These are phyloP conservation scores for Sordariomycetes sp. DNA, from an alignment of 2,329 filamentous ascomycete species.

Conservation along the genomic window DNA sequence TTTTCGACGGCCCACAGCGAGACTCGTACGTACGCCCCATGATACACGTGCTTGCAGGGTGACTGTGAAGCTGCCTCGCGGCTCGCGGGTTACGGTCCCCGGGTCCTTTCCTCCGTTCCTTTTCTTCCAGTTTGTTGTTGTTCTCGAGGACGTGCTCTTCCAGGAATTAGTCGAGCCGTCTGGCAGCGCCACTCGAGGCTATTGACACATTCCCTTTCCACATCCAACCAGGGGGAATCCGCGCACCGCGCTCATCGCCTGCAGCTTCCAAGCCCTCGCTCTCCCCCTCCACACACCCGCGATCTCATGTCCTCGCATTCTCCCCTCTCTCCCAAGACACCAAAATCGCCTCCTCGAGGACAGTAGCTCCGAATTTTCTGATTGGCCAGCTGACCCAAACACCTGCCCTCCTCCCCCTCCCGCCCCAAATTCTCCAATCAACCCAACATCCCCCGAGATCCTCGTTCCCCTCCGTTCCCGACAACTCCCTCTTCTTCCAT, in stretches of 20 bases:
- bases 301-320: background rate
- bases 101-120: background rate
- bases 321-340: background rate
- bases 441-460: constrained; percentile 2
- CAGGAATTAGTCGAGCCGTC: no score
- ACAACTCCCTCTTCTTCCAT: constrained; percentile 4
- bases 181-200: no score
- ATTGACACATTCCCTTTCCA: no score
- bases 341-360: background rate
- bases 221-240: background rate
- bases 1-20: background rate
- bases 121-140: no score
- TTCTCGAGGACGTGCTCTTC: no score
- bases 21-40: background rate
- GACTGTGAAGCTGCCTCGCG: background rate
- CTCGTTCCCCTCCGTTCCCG: background rate
- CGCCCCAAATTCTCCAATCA: constrained; percentile 3
- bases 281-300: background rate
- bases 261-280: background rate
- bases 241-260: background rate
- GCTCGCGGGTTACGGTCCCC: background rate
- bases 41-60: background rate
- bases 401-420: background rate
- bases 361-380: constrained; percentile 1
- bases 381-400: constrained; percentile 1